A percentile compares a stretch with the other conserved stretches of the same genome.
phyloP scores from a whole-genome alignment of 306 rosid species.

The Trifolium dubium region DNA sequence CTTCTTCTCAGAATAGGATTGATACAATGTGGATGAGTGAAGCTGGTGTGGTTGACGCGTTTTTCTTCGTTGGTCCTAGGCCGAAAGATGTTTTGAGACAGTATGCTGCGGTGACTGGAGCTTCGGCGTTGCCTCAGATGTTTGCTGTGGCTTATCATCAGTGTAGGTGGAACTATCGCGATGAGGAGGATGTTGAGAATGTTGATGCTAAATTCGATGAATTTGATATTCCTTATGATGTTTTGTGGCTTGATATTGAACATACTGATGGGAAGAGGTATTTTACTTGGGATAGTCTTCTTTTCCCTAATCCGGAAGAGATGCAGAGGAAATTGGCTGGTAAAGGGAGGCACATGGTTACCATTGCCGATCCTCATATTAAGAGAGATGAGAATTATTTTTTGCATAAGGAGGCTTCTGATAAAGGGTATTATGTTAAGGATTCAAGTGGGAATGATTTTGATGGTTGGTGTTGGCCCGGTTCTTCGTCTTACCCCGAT shows the following conservation, averaged over 20 bases:
- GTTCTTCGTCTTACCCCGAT: constrained; percentile 89
- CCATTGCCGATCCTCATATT: constrained; percentile 95
- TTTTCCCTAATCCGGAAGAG: constrained; percentile 92
- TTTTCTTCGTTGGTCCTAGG: constrained; percentile 80
- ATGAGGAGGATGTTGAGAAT: constrained; percentile 89
- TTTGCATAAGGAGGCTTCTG: constrained; percentile 82
- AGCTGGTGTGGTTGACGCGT: constrained; percentile 84
- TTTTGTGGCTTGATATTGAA: constrained; percentile 97
- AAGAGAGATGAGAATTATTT: constrained; percentile 74
- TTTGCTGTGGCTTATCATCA: constrained; percentile 90
- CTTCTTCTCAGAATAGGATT: constrained; percentile 66
- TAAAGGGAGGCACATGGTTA: constrained; percentile 92
- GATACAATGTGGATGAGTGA: constrained; percentile 97
- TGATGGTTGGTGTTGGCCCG: constrained; percentile 99
- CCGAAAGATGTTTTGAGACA: constrained; percentile 88
- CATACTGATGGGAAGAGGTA: constrained; percentile 94
- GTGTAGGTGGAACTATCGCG: constrained; percentile 95
- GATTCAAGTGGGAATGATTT: constrained; percentile 84
- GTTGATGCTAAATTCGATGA: constrained; percentile 96
- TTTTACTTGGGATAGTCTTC: constrained; percentile 81
- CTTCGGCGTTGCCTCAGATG: constrained; percentile 78
- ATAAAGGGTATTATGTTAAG: constrained; percentile 87
- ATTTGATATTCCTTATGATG: constrained; percentile 89
- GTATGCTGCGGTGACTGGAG: constrained; percentile 80
- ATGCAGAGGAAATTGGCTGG: constrained; percentile 85